Percentiles rank a stretch among this genome's conserved stretches.
Conservation (phyloP, 1,284 basidiomycete species). For the Peniophora sp. region DNA sequence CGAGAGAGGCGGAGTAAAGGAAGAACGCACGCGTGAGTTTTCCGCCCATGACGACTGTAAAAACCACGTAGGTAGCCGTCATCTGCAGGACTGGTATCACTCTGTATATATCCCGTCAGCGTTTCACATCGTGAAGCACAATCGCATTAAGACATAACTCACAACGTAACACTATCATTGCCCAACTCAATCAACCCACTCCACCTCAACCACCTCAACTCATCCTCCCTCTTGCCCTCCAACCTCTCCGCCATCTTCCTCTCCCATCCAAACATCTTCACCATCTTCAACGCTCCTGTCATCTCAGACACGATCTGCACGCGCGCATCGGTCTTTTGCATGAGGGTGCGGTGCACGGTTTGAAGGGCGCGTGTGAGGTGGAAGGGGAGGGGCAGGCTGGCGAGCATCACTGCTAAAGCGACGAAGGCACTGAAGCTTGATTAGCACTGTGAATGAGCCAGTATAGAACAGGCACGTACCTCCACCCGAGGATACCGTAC, state of each 20-base stretch:
- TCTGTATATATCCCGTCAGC: too few species aligned
- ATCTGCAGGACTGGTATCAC: slow-evolving; percentile 46
- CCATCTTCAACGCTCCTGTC: slow-evolving; percentile 39
- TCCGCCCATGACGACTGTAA: slow-evolving; percentile 27
- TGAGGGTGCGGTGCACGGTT: slow-evolving; percentile 20
- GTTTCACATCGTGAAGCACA: too few species aligned
- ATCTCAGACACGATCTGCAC: slow-evolving; percentile 43
- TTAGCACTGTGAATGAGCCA: too few species aligned
- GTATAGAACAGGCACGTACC: background rate
- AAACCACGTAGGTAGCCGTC: slow-evolving; percentile 1
- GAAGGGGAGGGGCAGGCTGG: slow-evolving; percentile 44
- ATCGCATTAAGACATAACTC: too few species aligned
- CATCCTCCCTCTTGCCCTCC: slow-evolving; percentile 42
- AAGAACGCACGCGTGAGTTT: slow-evolving; percentile 20
- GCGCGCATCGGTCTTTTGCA: slow-evolving; percentile 36
- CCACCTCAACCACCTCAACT: slow-evolving; percentile 41
- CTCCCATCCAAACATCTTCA: slow-evolving; percentile 59
- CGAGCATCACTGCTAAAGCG: slow-evolving; percentile 45
- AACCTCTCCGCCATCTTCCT: slow-evolving; percentile 34
- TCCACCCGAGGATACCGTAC: slow-evolving; percentile 1
- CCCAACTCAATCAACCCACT: slow-evolving; percentile 29
- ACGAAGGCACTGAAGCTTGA: slow-evolving; percentile 29
- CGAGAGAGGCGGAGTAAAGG: slow-evolving; percentile 11
- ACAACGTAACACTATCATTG: slow-evolving; percentile 31
- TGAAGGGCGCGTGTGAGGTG: slow-evolving; percentile 22